Base-by-base conservation (phyloP, 345 rosid species). In the Mangifera indica region DNA sequence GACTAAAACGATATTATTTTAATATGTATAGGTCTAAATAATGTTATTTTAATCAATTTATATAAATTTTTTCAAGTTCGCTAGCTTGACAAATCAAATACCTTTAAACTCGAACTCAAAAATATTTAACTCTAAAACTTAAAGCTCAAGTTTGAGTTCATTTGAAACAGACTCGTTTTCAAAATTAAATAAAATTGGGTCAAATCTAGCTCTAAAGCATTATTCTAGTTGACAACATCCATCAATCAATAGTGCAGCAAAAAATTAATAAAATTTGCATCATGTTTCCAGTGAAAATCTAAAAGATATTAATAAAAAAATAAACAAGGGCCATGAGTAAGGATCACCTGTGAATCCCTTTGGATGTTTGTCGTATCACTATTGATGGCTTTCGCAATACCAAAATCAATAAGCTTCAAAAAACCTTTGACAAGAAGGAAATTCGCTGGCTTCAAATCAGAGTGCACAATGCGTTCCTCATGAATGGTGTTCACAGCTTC, bases 391-490 rank as follows among this genome's bases (percentile, higher is more conserved):
- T 95, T 95, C 56, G 99, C 99, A 63, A 95, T 95, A 64, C 98
- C 99, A 84, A 95, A 95, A 86, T 95, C 99, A 70, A 95, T 95
- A 79, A 95, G 88, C 88, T 95, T 95, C 71, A 95, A 76, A 56
- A 86, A 92, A 60, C 98, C 98, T 86, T 78, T 88, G 77, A 95
- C 99, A 62, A 95, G 98, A 77, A 95, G 99, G 75, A 95, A 95
- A 79, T 95, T 95, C 44, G 99, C 99, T 7, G 99, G 99, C 86
- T 95, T 95, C 87, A 95, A 76, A 84, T 95, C 99, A 46, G 99
- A 95, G 62, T 95, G 99, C 80, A 95, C 99, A 44, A 92, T 90
- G 1, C 97, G 97, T 75, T 92, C 98, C 79, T 95, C 98, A 14
- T 95, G 98, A 75, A 92, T 95, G 80, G 93, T 95, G 78, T 88